Evolutionary conservation across 768 basidiomycete genomes (phyloP), one percentile per base, ranked within the genome.

Genomic region (Termitomyces eurrhizus): DNA sequence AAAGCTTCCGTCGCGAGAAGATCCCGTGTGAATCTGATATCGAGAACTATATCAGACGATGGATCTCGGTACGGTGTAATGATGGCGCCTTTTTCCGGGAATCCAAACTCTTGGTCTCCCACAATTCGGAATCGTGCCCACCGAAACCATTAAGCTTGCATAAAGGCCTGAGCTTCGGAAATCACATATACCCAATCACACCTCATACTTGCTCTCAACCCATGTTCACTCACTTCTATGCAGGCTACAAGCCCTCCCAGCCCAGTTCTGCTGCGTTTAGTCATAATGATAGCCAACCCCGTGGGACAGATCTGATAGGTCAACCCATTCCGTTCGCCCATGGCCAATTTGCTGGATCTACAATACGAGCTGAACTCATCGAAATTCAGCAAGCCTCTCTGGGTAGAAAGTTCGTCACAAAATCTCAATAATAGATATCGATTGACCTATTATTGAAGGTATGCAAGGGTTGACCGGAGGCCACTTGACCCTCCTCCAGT

Each of bases 401-500:
- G 35, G 86, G 86, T n/a, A 75, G 87, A 72, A 89, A 89, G 86
- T 87, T 67, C 32, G 61, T 63, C 26, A 62, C 44, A 16, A 44
- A 56, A 32, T 37, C 14, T 52, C n/a, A 4, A 18, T 56, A 29
- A 48, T 9, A 14, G n/a, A 58, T 60, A 52, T 65, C 48, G n/a
- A 53, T 57, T 59, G 29, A 62, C 64, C 29, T 55, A 33, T 60
- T 55, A 33, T 60, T 52, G 24, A 66, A 86, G 85, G 68, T 86
- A 85, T 68, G 83, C 83, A 0, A 78, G 79, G 58, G 83, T 86
- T 11, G 87, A 88, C 69, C 75, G 85, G 35, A 70, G 87, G 36
- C 87, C 87, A 8, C 77, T 88, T 16, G 87, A 88, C 67, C 87
- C 87, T 5, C 87, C 87, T 0, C 86, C 86, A 0, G 86, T 87